Base-by-base conservation (phyloP, 2,329 filamentous ascomycete species). In the Ampelomyces quisqualis region DNA sequence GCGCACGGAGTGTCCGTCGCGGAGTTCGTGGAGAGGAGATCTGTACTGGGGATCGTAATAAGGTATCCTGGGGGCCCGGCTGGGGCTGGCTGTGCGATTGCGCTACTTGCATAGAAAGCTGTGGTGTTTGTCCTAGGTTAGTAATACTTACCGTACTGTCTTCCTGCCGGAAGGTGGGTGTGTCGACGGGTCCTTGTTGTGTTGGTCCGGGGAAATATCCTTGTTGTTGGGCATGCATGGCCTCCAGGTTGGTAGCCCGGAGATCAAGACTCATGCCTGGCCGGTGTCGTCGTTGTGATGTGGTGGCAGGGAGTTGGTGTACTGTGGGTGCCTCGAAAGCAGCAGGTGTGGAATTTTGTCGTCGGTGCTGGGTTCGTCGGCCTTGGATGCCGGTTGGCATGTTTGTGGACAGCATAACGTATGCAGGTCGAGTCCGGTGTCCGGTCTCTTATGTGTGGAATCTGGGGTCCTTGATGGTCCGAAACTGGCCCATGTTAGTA, bases 41-140 rank as follows among this genome's bases (percentile, higher is more conserved):
- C 57, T 66, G 65, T 64, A 67, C 60, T 67, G 64, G 58, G 53
- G 65, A 67, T 44, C 41, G 58, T 51, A 65, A 49, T 52, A 63
- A 60, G 62, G 62, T 38, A 63, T 64, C 58, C 47, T 72, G 68
- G 62, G 70, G 77, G 79, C 85, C 84, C 81, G 85, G 85, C 82
- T 86, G 83, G 80, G 81, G 80, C 79, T 82, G 79, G 80, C 81
- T 82, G 77, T 90, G 87, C 84, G 88, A 82, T 81, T 91, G 88
- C 83, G 85, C 80, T 87, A 88, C 86, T 85, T 85, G 86, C 84
- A 89, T 80, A 74, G 82, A 78, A 80, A 89, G 85, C 80, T 90
- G 86, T 73, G 78, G 70, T 70, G 73, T 75, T 72, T 74, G 72
- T 78, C 75, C 76, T 76, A 69, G 62, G 76, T 79, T 78, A 78